phyloP scores from a whole-genome alignment of 495 filamentous ascomycete genomes.

The Penicillium pulvis region DNA sequence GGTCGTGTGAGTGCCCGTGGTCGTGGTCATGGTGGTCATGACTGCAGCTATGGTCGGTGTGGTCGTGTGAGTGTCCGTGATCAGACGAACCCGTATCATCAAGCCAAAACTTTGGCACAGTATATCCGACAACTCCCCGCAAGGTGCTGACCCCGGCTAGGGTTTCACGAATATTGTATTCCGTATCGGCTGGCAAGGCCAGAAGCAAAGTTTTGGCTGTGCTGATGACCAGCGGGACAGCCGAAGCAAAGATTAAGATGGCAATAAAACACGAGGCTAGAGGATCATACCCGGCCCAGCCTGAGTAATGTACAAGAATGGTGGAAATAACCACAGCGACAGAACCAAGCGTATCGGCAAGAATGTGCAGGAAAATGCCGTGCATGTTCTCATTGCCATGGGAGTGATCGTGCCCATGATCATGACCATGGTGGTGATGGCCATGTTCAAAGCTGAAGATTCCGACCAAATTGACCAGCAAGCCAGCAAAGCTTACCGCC shows the following conservation, averaged over 20 bases:
- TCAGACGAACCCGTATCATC: constrained; percentile 61
- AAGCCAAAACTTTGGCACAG: constrained; percentile 91
- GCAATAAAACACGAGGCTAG: constrained; percentile 93
- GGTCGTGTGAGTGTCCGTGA: constrained; percentile 31
- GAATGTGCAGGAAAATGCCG: constrained; percentile 95
- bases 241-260: constrained; percentile 84
- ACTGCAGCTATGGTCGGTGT: constrained; percentile 5
- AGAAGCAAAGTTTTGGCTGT: constrained; percentile 81
- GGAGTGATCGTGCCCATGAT: constrained; percentile 65
- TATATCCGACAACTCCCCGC: constrained; percentile 81
- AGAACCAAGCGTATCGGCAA: constrained; percentile 93
- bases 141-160: constrained; percentile 81
- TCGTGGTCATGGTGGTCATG: constrained; percentile 15
- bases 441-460: constrained; percentile 83
- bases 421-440: constrained; percentile 58
- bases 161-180: constrained; percentile 86
- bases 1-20: constrained; percentile 25
- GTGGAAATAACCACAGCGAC: constrained; percentile 94
- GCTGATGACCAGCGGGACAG: constrained; percentile 83
- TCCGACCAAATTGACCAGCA: constrained; percentile 88
- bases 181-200: constrained; percentile 78
- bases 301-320: constrained; percentile 77
- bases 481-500: constrained; percentile 78
- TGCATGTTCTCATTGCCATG: constrained; percentile 98
- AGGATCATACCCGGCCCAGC: constrained; percentile 95